These are phyloP conservation scores for Trypanosoma vivax DNA, from an alignment of 208 protist genomes.

Conservation along the genomic window DNA sequence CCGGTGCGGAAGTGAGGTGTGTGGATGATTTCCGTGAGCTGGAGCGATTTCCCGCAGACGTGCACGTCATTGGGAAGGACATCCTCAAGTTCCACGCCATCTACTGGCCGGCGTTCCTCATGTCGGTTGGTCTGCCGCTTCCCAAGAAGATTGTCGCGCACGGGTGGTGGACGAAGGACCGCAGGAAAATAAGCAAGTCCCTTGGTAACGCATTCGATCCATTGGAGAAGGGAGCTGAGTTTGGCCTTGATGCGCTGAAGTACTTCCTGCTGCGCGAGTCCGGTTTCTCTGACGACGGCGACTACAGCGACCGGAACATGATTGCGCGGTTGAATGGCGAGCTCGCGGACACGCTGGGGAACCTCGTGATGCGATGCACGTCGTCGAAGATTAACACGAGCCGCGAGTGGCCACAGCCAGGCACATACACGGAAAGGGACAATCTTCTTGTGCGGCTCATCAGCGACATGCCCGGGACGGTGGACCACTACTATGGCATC, in stretches of 20 bases:
- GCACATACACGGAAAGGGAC: constrained; percentile 60
- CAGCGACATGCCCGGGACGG: constrained; percentile 53
- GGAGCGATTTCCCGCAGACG: constrained; percentile 71
- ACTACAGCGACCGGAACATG: constrained; percentile 91
- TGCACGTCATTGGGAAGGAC: constrained; percentile 98
- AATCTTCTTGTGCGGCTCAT: constrained; percentile 44
- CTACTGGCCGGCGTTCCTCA: constrained; percentile 98
- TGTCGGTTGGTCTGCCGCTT: constrained; percentile 90
- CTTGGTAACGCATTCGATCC: constrained; percentile 97
- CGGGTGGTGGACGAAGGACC: constrained; percentile 93
- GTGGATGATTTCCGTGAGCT: constrained; percentile 34
- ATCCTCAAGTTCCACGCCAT: constrained; percentile 99
- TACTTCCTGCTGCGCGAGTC: constrained; percentile 96
- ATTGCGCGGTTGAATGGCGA: constrained; percentile 84
- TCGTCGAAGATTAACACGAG: constrained; percentile 78
- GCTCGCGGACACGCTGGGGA: constrained; percentile 92
- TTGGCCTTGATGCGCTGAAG: constrained; percentile 88
- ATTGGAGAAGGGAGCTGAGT: constrained; percentile 67
- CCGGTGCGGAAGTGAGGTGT: constrained; percentile 32
- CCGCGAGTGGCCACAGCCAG: constrained; percentile 59
- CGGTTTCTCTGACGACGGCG: constrained; percentile 90
- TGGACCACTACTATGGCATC: constrained; percentile 77
- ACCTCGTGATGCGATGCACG: constrained; percentile 85
- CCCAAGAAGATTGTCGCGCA: constrained; percentile 91
- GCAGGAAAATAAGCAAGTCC: constrained; percentile 96